Percentiles rank a stretch among this genome's conserved stretches.
Conservation (phyloP, 1,284 basidiomycete genomes). For the Ceratobasidium papillatum region DNA sequence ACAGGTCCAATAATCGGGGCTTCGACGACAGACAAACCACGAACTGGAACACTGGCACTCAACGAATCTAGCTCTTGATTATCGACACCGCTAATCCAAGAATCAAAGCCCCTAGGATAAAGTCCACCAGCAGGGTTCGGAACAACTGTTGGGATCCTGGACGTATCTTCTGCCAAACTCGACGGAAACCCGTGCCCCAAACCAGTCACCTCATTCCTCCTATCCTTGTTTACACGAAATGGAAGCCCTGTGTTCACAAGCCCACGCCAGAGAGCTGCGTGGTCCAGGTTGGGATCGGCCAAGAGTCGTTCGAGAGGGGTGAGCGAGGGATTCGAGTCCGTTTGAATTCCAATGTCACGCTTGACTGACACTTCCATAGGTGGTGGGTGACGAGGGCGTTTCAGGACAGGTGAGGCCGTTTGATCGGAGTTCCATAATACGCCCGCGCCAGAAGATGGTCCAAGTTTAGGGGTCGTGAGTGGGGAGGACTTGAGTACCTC, state of each 20-base stretch:
- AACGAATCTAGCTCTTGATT: neutral
- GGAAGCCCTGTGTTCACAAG: neutral
- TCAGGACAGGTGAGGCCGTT: neutral
- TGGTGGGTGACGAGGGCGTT: slow-evolving; percentile 10
- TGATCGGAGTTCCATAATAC: neutral
- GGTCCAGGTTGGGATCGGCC: neutral
- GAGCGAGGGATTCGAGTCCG: neutral
- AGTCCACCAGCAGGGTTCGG: neutral
- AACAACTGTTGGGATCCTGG: neutral
- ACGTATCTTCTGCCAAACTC: neutral
- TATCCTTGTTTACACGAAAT: neutral
- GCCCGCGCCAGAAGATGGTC: neutral
- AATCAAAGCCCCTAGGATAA: neutral
- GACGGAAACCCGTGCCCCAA: slow-evolving; percentile 6
- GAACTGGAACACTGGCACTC: neutral
- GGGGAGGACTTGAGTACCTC: neutral
- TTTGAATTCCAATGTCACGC: neutral
- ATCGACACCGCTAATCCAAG: neutral
- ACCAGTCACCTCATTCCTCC: slow-evolving; percentile 12
- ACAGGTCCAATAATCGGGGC: neutral
- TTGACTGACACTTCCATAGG: neutral
- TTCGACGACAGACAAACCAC: neutral
- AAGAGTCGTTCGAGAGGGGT: neutral
- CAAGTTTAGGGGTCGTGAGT: slow-evolving; percentile 10
- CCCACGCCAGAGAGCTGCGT: neutral